Evolutionary conservation across 305 asterid species (phyloP), one percentile per base, ranked within the genome.

Genomic region (Ilex paraguariensis): DNA sequence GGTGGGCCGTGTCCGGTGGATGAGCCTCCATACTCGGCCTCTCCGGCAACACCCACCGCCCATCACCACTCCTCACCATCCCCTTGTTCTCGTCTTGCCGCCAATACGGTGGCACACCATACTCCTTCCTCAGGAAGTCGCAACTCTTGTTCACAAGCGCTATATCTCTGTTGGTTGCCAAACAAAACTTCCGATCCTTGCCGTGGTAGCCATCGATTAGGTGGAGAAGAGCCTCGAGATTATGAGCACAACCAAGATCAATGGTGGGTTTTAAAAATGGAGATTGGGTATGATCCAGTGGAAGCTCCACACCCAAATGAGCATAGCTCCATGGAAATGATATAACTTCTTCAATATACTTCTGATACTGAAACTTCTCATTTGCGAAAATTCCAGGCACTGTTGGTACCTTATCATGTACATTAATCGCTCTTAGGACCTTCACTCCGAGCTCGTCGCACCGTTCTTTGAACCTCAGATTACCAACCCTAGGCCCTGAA

Each of bases 51-150:
- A 67, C 64, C 96, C 96, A 88, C 76, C 80, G 75, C 51, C 94
- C 94, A 17, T 78, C 83, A 10, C 64, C 44, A 0, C 59, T 66
- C 66, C 84, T 75, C 36, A 75, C 75, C 96, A 85, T 82, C 69
- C 96, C 96, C 49, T 88, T 88, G 15, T 88, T 88, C 80, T 85
- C 85, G 15, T 85, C 96, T 64, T 88, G 91, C 86, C 96, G 79
- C 91, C 96, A 88, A 17, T 60, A 15, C 1, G 96, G 81, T n/a
- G 90, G 96, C 62, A 88, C 88, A 0, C 70, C 86, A 12, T 68
- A 79, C 0, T 88, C 91, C 0, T 17, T 13, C 65, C 75, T 85
- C 80, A 88, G 63, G 74, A 85, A 86, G 52, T 75, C 79, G 11
- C 82, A 78, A 33, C 77, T 49, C 78, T 88, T 88, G 63, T 88